Evolutionary conservation across 257 asterid genomes (phyloP), one percentile per base, ranked within the genome.

Genomic region (Linderniella brevidens): DNA sequence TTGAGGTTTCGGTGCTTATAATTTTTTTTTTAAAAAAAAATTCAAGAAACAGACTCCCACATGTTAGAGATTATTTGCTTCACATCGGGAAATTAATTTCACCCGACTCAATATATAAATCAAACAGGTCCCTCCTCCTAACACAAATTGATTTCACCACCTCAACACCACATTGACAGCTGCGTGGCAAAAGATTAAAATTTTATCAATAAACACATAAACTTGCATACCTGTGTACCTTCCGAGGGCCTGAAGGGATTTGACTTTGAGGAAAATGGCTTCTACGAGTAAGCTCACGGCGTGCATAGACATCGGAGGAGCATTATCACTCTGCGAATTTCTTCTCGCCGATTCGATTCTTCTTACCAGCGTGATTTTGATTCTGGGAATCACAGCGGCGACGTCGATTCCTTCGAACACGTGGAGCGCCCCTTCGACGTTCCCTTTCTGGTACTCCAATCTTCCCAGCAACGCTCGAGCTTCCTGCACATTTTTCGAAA

Each of bases 381-480:
- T 79, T 68, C 72, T 75, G 18, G 92, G 84, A 56, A 69, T 60
- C 58, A 86, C 86, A 1, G 94, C 93, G 46, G 67, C 69, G 67
- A 79, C 50, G 58, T 86, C 97, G 14, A 82, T 86, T 49, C 97
- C 97, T 61, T 86, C 94, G 49, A 86, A 86, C 49, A 86, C 97
- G 46, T 67, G 76, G 62, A 86, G 92, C 50, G 97, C 94, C 40
- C 77, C 94, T 65, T 79, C 97, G 0, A 73, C 64, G 40, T 86
- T 86, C 55, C 97, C 97, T 43, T 82, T 86, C 38, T 86, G 97
- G 68, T 77, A 86, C 70, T 86, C 97, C 19, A 86, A 94, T 52
- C 97, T 68, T 51, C 97, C 97, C 68, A 86, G 54, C 57, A 86
- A 71, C 17, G 97, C 97, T 71, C 94, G 74, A 8, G 97, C 97